Evolutionary conservation across 2,329 filamentous ascomycete species (phyloP), one percentile per base, ranked within the genome.

Genomic region (Colletotrichum sp.): DNA sequence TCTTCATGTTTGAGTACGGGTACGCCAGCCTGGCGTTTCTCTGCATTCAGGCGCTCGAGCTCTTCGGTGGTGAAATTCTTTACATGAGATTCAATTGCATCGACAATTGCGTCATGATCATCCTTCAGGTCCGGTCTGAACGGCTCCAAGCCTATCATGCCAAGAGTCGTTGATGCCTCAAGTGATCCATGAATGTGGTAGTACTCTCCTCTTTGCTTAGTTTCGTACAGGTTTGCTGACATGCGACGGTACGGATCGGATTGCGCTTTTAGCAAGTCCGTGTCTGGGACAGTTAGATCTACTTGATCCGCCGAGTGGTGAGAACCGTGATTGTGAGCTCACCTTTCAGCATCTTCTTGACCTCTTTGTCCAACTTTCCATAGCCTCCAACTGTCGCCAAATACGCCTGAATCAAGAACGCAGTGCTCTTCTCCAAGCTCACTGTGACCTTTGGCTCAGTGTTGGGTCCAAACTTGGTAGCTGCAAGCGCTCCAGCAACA

Each of bases 181-280:
- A 95, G 84, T 1, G 93, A 95, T 60, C 94, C 93, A 81, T 95
- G 94, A 30, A 95, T 93, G 80, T 95, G 94, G 81, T 94, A 95
- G 80, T 91, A 95, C 80, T 93, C 88, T n/a, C 90, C 91, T 2
- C 87, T 84, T n/a, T 87, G 89, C 81, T 91, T 92, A 10, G 93
- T 95, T 79, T 90, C 88, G 84, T 95, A 95, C 2, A 95, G 84
- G 76, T 95, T 95, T 16, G 93, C 93, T 13, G 93, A 94, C 83
- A 95, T 88, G 76, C 94, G 91, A 12, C 94, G 90, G 81, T 95
- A 95, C 8, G 91, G 86, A 77, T 92, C 91, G 3, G 93, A 94
- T 81, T 95, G 94, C 2, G 94, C 94, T 76, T 90, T 86, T 7
- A 94, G 85, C 26, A 95, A 84, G 83, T 95, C 94, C 80, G 93